Base-by-base conservation (phyloP, 139 green algal species). In the Chlorella sorokiniana region DNA sequence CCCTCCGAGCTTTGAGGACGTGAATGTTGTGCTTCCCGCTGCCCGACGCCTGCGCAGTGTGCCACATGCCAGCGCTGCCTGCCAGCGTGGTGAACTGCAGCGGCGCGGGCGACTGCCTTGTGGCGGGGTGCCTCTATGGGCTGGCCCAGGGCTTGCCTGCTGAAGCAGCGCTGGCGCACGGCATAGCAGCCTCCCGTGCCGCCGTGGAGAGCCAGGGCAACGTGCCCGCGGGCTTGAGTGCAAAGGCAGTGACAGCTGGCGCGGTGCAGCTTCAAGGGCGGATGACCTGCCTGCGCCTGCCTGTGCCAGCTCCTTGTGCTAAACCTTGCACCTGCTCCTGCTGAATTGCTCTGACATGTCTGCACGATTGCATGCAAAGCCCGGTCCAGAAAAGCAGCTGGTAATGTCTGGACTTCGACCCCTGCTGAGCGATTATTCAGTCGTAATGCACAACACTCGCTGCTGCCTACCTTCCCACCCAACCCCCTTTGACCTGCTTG, bases 21-120 rank as follows among this genome's bases (percentile, higher is more conserved):
- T n/a, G n/a, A n/a, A n/a, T n/a, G n/a, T n/a, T n/a, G n/a, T 31
- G 23, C 56, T 33, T 65, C 14, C 45, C 7, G 6, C 33, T 9
- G 27, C 33, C 45, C 20, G n/a, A n/a, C n/a, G n/a, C n/a, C n/a
- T n/a, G n/a, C n/a, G 73, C 73, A 79, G 73, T 69, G 0, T 37
- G 40, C 27, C 73, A 79, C 40, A 23, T 85, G 62, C 85, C 87
- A 22, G 83, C 88, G 4, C 45, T 87, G 42, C 84, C 88, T 38
- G 87, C 89, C 9, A 45, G 69, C 4, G 85, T 94, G 1, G 81
- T 90, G 22, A 94, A 85, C 81, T 78, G 84, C 67, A 94, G 88
- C 74, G 91, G 91, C 1, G 90, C 89, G 65, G 89, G 89, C 10
- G 89, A 90, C 70, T 89, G 84, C 67, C 64, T 93, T 40, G 89